These are phyloP conservation scores for Fraxinus platypoda DNA, from an alignment of 305 asterid genomes.

Conservation along the genomic window DNA sequence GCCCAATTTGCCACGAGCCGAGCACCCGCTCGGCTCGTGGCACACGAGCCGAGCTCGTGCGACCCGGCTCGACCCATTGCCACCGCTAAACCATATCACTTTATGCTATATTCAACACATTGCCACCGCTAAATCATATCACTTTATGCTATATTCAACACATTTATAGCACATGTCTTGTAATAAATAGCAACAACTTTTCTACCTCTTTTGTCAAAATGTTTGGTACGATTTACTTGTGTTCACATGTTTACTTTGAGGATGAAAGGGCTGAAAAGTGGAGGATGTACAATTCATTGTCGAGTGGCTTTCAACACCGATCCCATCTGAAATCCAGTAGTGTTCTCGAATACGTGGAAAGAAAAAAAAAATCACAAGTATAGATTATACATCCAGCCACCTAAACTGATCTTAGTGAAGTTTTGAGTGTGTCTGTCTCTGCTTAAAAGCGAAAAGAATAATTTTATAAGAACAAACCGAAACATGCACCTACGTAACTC, in stretches of 20 bases:
- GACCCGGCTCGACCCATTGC: no score
- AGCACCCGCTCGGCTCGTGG: no score
- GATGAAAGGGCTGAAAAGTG: neutral
- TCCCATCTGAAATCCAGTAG: neutral
- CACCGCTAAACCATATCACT: no score
- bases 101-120: no score
- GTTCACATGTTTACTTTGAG: neutral
- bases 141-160: neutral
- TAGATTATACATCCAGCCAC: no score
- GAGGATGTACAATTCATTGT: conserved; percentile 13
- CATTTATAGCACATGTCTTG: neutral
- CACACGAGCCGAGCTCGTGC: no score
- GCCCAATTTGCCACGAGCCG: no score
- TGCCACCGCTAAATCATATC: neutral
- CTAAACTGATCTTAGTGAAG: neutral
- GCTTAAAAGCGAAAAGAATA: neutral
- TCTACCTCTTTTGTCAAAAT: neutral
- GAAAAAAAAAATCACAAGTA: neutral
- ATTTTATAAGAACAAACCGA: neutral
- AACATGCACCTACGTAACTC: neutral
- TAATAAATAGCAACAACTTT: neutral
- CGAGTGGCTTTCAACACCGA: neutral
- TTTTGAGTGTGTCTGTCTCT: neutral
- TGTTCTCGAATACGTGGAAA: neutral
- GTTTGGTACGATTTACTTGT: neutral